Base-by-base conservation (phyloP, 1,139 yeast genomes). In the Diutina scorzettiae region DNA sequence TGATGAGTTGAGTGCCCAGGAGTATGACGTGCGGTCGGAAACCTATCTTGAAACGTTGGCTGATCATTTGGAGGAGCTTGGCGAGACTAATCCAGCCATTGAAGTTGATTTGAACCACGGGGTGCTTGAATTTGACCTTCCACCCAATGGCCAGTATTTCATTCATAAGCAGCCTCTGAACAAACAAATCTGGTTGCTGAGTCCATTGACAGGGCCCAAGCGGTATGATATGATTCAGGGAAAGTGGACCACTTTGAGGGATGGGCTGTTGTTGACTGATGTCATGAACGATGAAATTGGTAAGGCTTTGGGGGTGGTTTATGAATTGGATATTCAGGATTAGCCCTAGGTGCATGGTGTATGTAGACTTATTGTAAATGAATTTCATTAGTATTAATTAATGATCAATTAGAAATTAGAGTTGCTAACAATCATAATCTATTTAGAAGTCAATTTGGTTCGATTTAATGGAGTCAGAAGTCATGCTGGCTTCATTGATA, bases 121-220 rank as follows among this genome's bases (percentile, higher is more conserved):
- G 3, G 95, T 87, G 11, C 62, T 87, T 63, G 79, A 89, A 2
- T 59, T 87, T 46, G 71, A 68, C 3, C 56, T 82, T 28, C 83
- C 86, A 2, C 72, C 76, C 2, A 63, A 67, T 30, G 96, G 96
- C 2, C 75, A 89, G 2, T 87, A 87, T 57, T 94, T 87, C 28
- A 78, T 89, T 51, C 89, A 87, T 63, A 85, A 85, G 56, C 96
- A 89, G 61, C 96, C 96, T 1, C 95, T 96, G 2, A 87, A 85
- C 59, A 81, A 81, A 59, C 97, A 87, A 58, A 80, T 87, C 34
- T 87, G 97, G 97, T 70, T 86, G 43, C 78, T 93, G 47, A 82
- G 94, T 33, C 97, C 97, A 0, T 54, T 84, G 4, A 82, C 93
- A n/a, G 97, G 97, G 0, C 97, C 97, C 11, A 84, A 85, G 54